Evolutionary conservation across 179 eudicot genomes (phyloP).

Genomic region (Carnegiea gigantea): DNA sequence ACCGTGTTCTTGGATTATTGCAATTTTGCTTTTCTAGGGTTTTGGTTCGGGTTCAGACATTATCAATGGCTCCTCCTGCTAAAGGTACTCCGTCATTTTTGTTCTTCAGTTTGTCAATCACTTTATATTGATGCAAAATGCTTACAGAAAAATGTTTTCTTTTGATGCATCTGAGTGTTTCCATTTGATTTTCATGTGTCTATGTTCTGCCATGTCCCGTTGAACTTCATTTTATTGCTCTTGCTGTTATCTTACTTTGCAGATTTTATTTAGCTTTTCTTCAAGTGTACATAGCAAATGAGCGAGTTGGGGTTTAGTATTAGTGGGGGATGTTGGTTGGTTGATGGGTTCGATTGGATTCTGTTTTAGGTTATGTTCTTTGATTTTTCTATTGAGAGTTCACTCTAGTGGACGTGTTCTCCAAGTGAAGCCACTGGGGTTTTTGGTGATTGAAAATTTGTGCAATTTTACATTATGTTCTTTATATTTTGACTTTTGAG

Average conservation of each 20-base stretch:
- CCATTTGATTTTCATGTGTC: neutral
- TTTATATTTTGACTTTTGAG: neutral
- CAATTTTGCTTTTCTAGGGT: constrained; percentile 16
- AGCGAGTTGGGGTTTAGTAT: too few relatives aligned
- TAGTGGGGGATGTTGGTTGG: neutral
- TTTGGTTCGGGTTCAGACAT: neutral
- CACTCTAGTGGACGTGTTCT: too few relatives aligned
- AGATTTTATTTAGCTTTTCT: neutral
- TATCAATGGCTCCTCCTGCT: constrained; percentile 37
- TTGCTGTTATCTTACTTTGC: neutral
- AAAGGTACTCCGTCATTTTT: constrained; percentile 20
- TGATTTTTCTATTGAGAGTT: too few relatives aligned
- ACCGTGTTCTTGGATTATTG: neutral
- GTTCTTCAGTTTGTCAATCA: neutral
- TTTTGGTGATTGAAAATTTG: neutral
- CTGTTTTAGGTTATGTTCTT: too few relatives aligned
- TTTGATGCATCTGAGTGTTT: neutral
- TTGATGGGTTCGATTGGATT: neutral
- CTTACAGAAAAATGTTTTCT: neutral
- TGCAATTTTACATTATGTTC: neutral
- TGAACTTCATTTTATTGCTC: neutral
- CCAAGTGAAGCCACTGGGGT: neutral
- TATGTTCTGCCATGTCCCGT: neutral
- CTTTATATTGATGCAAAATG: neutral
- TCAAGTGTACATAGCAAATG: too few relatives aligned